Percentiles rank a stretch among this genome's conserved stretches.
These are phyloP conservation scores for Neonectria faginata DNA, from an alignment of 2,329 filamentous ascomycete species.

Conservation along the genomic window DNA sequence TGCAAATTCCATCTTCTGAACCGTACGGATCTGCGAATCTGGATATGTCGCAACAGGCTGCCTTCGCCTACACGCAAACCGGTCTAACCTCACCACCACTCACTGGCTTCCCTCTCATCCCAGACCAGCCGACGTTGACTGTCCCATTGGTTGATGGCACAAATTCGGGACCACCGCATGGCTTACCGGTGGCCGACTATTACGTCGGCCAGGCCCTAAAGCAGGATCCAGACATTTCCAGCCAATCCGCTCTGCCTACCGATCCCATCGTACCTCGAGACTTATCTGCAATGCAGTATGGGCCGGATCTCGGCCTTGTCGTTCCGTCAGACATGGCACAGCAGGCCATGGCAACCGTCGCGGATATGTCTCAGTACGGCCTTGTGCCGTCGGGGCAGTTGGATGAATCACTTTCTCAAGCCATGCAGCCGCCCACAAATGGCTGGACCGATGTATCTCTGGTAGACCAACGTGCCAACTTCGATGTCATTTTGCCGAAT, in stretches of 20 bases:
- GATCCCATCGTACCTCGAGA: slow-evolving; percentile 36
- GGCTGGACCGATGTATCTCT: slow-evolving; percentile 36
- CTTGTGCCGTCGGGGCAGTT: slow-evolving; percentile 31
- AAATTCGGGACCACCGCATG: slow-evolving; percentile 31
- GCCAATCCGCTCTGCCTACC: slow-evolving; percentile 28
- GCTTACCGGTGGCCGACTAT: slow-evolving; percentile 36
- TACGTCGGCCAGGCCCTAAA: slow-evolving; percentile 38
- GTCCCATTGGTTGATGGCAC: slow-evolving; percentile 33
- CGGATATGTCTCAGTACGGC: slow-evolving; percentile 35
- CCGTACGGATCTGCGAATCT: slow-evolving; percentile 33
- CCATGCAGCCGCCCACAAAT: slow-evolving; percentile 23
- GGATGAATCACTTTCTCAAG: slow-evolving; percentile 26
- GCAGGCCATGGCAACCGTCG: slow-evolving; percentile 28
- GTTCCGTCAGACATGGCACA: slow-evolving; percentile 31
- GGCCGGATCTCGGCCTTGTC: slow-evolving; percentile 30
- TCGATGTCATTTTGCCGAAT: slow-evolving; percentile 47
- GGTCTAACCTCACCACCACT: slow-evolving; percentile 37
- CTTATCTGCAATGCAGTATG: slow-evolving; percentile 39
- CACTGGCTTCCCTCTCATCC: slow-evolving; percentile 38
- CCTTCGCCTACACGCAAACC: slow-evolving; percentile 36
- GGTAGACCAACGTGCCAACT: slow-evolving; percentile 43
- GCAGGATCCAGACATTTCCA: slow-evolving; percentile 35
- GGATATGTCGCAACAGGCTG: slow-evolving; percentile 28
- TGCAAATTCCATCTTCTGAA: slow-evolving; percentile 38
- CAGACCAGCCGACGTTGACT: slow-evolving; percentile 34